Evolutionary conservation across 2,329 filamentous ascomycete genomes (phyloP).

Genomic region (Amauroascus niger): DNA sequence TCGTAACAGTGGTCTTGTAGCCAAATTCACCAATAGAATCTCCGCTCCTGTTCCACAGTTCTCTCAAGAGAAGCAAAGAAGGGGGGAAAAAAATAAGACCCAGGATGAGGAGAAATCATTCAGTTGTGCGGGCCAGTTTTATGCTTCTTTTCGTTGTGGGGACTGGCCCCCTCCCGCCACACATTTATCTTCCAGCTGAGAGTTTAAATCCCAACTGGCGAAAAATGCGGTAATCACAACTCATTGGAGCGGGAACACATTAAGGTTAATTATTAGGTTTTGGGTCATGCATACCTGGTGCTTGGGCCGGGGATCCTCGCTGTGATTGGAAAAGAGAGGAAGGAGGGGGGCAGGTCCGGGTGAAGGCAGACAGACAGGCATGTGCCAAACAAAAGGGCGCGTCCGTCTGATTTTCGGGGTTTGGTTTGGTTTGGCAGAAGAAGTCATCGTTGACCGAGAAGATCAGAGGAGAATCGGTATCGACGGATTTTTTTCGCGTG

Average conservation of each 20-base stretch:
- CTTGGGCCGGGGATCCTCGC: not conserved
- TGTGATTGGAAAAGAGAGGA: not conserved
- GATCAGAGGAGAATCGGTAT: no score
- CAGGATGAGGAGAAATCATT: not conserved
- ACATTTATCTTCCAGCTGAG: not conserved
- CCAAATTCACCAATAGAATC: conserved; percentile 8
- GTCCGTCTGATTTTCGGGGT: not conserved
- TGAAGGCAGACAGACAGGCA: no score
- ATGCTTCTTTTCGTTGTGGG: conserved; percentile 9
- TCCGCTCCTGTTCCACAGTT: not conserved
- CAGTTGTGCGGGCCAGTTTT: conserved; percentile 4
- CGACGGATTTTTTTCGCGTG: no score
- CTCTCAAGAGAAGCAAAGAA: no score
- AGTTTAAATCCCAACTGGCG: not conserved
- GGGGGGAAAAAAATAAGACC: not conserved
- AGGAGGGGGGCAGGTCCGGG: no score
- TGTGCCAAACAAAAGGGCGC: not conserved
- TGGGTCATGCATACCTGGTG: conserved; percentile 3
- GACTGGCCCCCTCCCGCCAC: not conserved
- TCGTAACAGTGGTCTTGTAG: not conserved
- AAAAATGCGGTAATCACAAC: not conserved
- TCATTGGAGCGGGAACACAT: conserved; percentile 4
- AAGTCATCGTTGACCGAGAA: no score
- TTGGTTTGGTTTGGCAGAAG: not conserved
- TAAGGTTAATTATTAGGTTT: conserved; percentile 13